Percentiles rank a stretch among this genome's conserved stretches.
Evolutionary conservation across 352 stramenopile genomes (phyloP).

Genomic region (Globisporangium parvum): DNA sequence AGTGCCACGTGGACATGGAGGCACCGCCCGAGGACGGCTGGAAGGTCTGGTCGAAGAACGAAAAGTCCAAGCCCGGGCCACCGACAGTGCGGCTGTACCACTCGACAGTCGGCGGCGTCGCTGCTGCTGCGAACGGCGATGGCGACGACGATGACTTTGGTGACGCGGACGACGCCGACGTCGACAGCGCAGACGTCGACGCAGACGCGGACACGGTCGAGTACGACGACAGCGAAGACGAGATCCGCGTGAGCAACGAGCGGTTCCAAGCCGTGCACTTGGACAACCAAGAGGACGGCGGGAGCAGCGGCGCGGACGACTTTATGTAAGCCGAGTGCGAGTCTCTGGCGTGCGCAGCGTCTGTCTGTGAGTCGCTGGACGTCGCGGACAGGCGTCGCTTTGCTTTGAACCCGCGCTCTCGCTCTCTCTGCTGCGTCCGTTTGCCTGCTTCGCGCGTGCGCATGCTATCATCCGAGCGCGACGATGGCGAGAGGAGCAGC

Average conservation of each 20-base stretch:
- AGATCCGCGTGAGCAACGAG: conserved; percentile 88
- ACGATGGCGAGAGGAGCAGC: too few species aligned
- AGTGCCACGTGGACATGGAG: conserved; percentile 78
- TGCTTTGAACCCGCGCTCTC: too few species aligned
- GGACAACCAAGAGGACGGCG: conserved; percentile 73
- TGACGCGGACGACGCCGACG: conserved; percentile 30
- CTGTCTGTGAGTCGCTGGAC: too few species aligned
- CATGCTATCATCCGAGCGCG: too few species aligned
- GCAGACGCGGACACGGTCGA: conserved; percentile 80
- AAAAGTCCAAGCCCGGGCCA: conserved; percentile 55
- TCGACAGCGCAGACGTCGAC: conserved; percentile 66
- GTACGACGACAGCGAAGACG: conserved; percentile 87
- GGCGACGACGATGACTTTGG: conserved; percentile 18
- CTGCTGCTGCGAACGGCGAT: not conserved
- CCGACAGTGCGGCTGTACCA: conserved; percentile 65
- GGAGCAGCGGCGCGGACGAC: conserved; percentile 55
- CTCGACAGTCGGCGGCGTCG: conserved; percentile 41
- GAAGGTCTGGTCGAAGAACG: conserved; percentile 86
- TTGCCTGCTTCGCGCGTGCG: too few species aligned
- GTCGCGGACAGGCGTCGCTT: too few species aligned
- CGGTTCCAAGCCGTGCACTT: conserved; percentile 85
- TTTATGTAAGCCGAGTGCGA: conserved; percentile 47
- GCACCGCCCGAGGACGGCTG: conserved; percentile 67
- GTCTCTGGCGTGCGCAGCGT: too few species aligned
- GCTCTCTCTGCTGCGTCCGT: too few species aligned